Evolutionary conservation across 306 rosid species (phyloP).

Genomic region (Rosa lucieae): DNA sequence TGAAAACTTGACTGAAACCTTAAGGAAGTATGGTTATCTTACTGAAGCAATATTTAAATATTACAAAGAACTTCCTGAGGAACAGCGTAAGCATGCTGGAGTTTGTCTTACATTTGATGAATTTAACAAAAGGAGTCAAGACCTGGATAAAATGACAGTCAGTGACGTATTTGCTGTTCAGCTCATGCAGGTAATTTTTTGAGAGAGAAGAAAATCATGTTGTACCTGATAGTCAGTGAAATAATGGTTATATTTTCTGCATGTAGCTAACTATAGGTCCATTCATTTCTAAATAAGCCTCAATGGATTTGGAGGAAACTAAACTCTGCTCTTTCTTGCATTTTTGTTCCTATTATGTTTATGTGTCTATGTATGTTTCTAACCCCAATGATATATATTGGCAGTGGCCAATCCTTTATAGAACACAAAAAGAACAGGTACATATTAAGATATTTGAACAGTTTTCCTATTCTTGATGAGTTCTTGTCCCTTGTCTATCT

Average conservation of each 20-base stretch:
- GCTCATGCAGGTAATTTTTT: conserved; percentile 81
- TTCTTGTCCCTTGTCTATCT: not conserved
- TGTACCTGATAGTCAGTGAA: not conserved
- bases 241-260: not conserved
- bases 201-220: not conserved
- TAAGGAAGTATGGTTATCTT: conserved; percentile 83
- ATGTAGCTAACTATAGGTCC: not conserved
- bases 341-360: not conserved
- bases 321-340: not conserved
- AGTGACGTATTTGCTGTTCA: conserved; percentile 87
- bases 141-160: conserved; percentile 73
- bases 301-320: too few relatives aligned
- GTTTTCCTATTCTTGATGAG: not conserved
- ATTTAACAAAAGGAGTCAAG: conserved; percentile 69
- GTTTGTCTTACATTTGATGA: conserved; percentile 61
- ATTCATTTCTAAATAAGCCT: too few relatives aligned
- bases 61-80: conserved; percentile 55
- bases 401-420: not conserved
- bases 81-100: conserved; percentile 30
- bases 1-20: conserved; percentile 74
- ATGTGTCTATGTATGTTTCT: not conserved
- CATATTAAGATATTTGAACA: not conserved
- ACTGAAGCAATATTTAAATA: conserved; percentile 74
- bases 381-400: not conserved
- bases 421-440: not conserved